These are phyloP conservation scores for Endoconidiophora polonica DNA, from an alignment of 2,329 filamentous ascomycete species.

Conservation along the genomic window DNA sequence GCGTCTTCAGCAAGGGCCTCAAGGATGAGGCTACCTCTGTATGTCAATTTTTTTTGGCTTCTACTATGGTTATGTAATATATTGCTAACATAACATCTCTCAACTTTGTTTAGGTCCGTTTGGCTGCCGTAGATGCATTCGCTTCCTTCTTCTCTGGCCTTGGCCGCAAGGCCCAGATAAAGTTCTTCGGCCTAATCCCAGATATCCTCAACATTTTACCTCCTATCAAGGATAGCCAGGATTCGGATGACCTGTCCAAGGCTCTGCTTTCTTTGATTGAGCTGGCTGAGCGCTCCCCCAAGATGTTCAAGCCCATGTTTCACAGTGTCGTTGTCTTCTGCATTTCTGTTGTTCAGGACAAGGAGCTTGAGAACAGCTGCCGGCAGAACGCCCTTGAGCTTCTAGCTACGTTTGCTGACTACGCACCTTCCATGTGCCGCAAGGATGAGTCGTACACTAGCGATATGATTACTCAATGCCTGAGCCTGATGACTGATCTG, in stretches of 20 bases:
- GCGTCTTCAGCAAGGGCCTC: conserved; percentile 82
- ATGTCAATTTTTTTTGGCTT: conserved; percentile 19
- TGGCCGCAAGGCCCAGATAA: conserved; percentile 69
- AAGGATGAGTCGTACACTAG: conserved; percentile 83
- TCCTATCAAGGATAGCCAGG: conserved; percentile 77
- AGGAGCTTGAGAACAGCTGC: conserved; percentile 77
- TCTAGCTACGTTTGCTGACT: conserved; percentile 96
- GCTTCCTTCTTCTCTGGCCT: conserved; percentile 89
- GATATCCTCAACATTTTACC: conserved; percentile 89
- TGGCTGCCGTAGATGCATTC: conserved; percentile 93
- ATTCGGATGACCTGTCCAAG: conserved; percentile 81
- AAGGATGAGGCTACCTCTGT: conserved; percentile 72
- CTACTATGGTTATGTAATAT: not conserved
- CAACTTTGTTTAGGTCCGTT: conserved; percentile 46
- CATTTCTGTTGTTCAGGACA: conserved; percentile 86
- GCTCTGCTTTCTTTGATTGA: conserved; percentile 86
- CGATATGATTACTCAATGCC: conserved; percentile 96
- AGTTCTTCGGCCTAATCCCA: conserved; percentile 74
- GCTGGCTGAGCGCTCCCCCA: conserved; percentile 79
- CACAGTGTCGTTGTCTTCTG: conserved; percentile 83
- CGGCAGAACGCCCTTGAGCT: conserved; percentile 91
- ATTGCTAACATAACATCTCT: not conserved
- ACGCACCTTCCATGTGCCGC: conserved; percentile 82
- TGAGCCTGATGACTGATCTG: conserved; percentile 96
- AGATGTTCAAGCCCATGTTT: conserved; percentile 96